These are phyloP conservation scores for Phlebiopsis gigantea DNA, from an alignment of 768 basidiomycete species.

Conservation along the genomic window DNA sequence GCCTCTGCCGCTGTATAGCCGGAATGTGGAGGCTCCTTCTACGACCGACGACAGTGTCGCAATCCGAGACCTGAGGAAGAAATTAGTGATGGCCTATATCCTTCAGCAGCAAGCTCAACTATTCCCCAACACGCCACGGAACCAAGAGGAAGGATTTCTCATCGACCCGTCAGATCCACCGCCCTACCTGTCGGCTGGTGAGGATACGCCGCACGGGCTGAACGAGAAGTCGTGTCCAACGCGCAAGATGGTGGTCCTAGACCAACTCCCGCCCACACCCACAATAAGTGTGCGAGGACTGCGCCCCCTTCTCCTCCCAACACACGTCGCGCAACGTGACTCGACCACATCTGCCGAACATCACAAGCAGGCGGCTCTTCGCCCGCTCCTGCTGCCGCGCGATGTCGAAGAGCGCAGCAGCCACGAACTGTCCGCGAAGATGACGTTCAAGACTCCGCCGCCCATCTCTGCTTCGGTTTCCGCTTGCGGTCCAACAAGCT, in stretches of 20 bases:
- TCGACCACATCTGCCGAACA: background rate
- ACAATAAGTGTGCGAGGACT: background rate
- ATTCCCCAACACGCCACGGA: background rate
- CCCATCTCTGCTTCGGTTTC: background rate
- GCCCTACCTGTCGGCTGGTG: background rate
- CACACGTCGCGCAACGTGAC: background rate
- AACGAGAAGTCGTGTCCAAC: no score
- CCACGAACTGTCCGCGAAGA: background rate
- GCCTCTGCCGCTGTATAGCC: background rate
- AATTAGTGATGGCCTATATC: background rate
- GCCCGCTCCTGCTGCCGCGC: constrained; percentile 3
- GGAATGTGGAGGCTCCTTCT: background rate
- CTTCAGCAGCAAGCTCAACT: background rate
- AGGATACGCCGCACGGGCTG: no score
- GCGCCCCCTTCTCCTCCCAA: background rate
- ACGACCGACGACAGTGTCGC: background rate
- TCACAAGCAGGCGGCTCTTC: background rate
- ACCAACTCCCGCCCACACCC: no score
- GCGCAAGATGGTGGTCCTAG: no score
- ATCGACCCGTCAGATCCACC: background rate
- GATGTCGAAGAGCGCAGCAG: background rate
- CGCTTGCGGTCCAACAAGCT: background rate
- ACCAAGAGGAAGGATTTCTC: background rate
- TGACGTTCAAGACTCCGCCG: background rate
- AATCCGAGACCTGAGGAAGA: background rate